phyloP scores from a whole-genome alignment of 768 basidiomycete species.

The Botryobasidium botryosum region DNA sequence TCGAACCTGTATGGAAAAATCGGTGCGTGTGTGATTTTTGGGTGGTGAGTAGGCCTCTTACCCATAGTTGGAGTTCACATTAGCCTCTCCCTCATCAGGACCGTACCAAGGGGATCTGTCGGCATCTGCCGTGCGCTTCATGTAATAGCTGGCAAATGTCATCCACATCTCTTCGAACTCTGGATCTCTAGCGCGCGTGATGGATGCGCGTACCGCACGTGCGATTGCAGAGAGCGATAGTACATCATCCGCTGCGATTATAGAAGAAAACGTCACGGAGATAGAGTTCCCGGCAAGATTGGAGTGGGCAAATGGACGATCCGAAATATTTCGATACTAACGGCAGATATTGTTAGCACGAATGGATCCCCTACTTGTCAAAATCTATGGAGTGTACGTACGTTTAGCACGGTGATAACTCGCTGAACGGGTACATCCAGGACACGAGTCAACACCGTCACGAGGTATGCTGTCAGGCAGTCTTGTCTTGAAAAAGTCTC shows the following conservation, averaged over 20 bases:
- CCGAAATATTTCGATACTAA: no score
- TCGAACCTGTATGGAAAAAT: conserved; percentile 3
- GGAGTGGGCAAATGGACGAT: conserved; percentile 3
- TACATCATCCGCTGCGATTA: background rate
- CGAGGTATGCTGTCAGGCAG: conserved; percentile 4
- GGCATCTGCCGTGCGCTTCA: conserved; percentile 2
- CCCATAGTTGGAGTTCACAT: conserved; percentile 8
- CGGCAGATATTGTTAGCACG: no score
- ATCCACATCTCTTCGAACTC: conserved; percentile 5
- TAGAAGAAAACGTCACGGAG: conserved; percentile 1
- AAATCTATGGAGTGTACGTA: background rate
- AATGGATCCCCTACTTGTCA: no score
- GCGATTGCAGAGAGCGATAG: conserved; percentile 1
- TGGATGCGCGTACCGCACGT: conserved; percentile 5
- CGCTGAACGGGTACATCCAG: background rate
- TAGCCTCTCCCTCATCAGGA: conserved; percentile 2
- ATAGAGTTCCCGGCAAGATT: background rate
- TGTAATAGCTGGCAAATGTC: background rate
- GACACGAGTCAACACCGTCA: conserved; percentile 1
- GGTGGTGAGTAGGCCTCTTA: no score
- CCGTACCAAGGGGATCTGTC: conserved; percentile 1
- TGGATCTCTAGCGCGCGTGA: conserved; percentile 9
- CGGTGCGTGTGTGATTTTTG: no score
- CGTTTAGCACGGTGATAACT: conserved; percentile 1
- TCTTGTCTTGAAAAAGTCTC: no score